Conservation (phyloP, 2,329 filamentous ascomycete genomes). For the Didymella glomerata region DNA sequence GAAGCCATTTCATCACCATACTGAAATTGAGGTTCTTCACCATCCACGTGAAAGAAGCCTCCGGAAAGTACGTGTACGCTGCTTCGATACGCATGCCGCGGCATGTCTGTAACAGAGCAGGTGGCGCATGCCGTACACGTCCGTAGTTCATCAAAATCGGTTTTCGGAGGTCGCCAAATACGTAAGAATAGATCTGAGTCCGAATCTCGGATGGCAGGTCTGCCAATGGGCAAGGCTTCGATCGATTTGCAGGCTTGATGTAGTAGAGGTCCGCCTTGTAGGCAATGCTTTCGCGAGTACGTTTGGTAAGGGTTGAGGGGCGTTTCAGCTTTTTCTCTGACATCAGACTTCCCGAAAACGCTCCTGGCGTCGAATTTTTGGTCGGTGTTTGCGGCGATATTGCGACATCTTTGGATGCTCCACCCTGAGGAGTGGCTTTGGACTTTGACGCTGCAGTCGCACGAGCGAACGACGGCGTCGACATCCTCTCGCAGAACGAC, state of each 20-base stretch:
- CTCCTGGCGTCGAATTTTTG: not conserved
- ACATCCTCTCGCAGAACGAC: constrained; percentile 15
- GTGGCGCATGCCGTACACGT: constrained; percentile 8
- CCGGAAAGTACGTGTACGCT: constrained; percentile 38
- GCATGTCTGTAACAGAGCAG: constrained; percentile 28
- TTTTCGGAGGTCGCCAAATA: constrained; percentile 12
- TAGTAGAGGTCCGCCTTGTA: constrained; percentile 23
- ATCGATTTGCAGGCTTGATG: constrained; percentile 27
- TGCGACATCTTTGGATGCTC: not conserved
- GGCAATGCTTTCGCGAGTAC: constrained; percentile 15
- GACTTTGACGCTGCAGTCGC: constrained; percentile 29
- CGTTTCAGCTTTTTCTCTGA: constrained; percentile 21
- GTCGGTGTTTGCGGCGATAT: not conserved
- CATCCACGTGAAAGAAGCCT: constrained; percentile 27
- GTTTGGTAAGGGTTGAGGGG: constrained; percentile 24
- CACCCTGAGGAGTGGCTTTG: constrained; percentile 11
- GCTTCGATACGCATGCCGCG: constrained; percentile 42
- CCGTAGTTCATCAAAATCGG: constrained; percentile 12
- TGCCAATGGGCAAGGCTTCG: constrained; percentile 28
- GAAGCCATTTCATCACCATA: constrained; percentile 26
- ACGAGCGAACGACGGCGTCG: constrained; percentile 32
- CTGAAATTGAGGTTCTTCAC: constrained; percentile 32
- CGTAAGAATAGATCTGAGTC: constrained; percentile 28
- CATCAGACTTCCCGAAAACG: not conserved
- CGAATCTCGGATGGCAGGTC: constrained; percentile 36